phyloP scores from a whole-genome alignment of 169 alveolate species.

The Eimeria praecox region DNA sequence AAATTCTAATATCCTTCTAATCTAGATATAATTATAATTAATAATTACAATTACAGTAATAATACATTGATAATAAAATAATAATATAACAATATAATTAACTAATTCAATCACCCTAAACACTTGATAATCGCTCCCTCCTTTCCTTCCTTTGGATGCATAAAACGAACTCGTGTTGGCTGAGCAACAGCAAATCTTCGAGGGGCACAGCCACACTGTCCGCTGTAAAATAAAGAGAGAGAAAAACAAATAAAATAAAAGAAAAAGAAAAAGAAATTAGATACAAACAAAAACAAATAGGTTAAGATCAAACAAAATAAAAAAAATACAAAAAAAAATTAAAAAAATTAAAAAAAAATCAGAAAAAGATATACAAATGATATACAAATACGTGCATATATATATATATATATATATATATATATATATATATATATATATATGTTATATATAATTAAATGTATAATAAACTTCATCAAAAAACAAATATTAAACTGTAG shows the following conservation, averaged over 20 bases:
- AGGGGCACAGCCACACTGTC: constrained; percentile 10
- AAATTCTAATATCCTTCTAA: no score
- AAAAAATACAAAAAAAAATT: background rate
- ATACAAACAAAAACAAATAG: background rate
- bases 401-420: no score
- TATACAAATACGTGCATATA: no score
- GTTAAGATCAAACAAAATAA: background rate
- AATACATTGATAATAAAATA: no score
- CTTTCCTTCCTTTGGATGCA: background rate
- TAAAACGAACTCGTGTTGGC: background rate
- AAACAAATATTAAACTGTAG: no score
- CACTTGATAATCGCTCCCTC: background rate
- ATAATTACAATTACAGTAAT: no score
- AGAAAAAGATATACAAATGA: background rate
- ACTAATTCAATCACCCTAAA: background rate
- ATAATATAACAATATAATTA: background rate
- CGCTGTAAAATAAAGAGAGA: background rate
- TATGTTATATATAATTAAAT: no score
- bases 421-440: no score
- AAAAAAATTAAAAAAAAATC: background rate
- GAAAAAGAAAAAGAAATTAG: no score
- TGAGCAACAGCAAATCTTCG: background rate
- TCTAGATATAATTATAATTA: no score
- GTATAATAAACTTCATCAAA: no score
- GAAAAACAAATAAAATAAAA: no score